phyloP scores from a whole-genome alignment of 805 yeast species.

The Clavispora santaluciae region DNA sequence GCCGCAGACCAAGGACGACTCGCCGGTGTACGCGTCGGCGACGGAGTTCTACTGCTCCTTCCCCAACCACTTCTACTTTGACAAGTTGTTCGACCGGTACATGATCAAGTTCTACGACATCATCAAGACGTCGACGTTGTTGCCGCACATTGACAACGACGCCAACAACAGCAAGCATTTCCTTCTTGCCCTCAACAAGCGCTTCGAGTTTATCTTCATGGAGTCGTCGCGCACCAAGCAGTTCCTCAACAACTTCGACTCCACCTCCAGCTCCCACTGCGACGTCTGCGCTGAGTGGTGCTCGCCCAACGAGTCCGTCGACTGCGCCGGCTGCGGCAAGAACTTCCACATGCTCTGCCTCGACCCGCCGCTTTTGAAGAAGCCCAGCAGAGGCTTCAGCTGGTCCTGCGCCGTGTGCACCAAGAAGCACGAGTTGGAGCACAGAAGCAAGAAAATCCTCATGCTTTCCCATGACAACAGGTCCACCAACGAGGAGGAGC shows the following conservation, averaged over 20 bases:
- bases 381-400: slow-evolving; percentile 82
- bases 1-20: slow-evolving; percentile 2
- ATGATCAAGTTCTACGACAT: slow-evolving; percentile 80
- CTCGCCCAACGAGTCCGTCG: slow-evolving; percentile 61
- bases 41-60: slow-evolving; percentile 48
- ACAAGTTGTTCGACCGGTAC: slow-evolving; percentile 78
- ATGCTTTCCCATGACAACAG: slow-evolving; percentile 42
- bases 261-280: slow-evolving; percentile 48
- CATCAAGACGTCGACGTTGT: slow-evolving; percentile 52
- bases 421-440: slow-evolving; percentile 47
- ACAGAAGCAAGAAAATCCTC: slow-evolving; percentile 33
- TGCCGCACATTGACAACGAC: slow-evolving; percentile 22
- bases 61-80: slow-evolving; percentile 80
- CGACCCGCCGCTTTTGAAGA: slow-evolving; percentile 74
- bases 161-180: slow-evolving; percentile 57
- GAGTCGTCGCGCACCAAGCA: slow-evolving; percentile 66
- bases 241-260: slow-evolving; percentile 56
- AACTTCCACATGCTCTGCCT: slow-evolving; percentile 78
- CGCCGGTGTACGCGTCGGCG: slow-evolving; percentile 11
- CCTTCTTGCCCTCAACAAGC: slow-evolving; percentile 54
- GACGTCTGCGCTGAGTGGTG: slow-evolving; percentile 85
- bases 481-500: slow-evolving; percentile 33
- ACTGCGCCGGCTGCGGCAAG: slow-evolving; percentile 72
- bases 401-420: slow-evolving; percentile 86
- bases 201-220: slow-evolving; percentile 70